Evolutionary conservation across 2,329 filamentous ascomycete species (phyloP), one percentile per base, ranked within the genome.

Genomic region (Elsinoe necatrix): DNA sequence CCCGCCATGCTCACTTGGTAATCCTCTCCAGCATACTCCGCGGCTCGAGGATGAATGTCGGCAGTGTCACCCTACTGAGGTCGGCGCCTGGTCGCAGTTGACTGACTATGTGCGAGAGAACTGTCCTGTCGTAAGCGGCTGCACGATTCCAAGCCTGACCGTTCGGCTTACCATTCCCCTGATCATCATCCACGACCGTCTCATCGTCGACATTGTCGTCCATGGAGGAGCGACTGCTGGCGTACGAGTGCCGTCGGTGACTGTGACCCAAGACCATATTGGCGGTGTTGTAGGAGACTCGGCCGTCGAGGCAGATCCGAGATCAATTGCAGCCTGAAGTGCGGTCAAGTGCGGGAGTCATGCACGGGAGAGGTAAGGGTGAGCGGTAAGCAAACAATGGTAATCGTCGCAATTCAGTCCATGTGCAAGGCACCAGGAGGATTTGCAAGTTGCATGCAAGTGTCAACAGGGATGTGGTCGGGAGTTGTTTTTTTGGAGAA

Each of bases 21-120:
- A 98, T 98, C 65, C 93, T 84, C 75, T 98, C 93, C 65, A 98
- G 77, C 93, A 98, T 98, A 65, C 91, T 96, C 67, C 91, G 85
- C 21, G 93, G 93, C 72, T 98, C 93, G 64, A 98, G 83, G 67
- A 98, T 98, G 71, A 98, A 98, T 48, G 93, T 98, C 39, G 93
- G 93, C 57, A 98, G 78, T 34, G 93, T 92, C 61, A 98, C 91
- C 65, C 92, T 83, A 73, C 90, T 95, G 64, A 98, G 78, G 71
- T 98, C 93, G 66, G 93, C 93, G 62, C 93, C 93, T 11, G 93
- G 93, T 61, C 93, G 87, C 61, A 98, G 80, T 75, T 98, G 93
- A 54, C 91, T 95, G 68, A 98, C 97, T 73, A 98, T 95, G 74
- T 97, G 92, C 59, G 85, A 88, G 64, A 98, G 86, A 67, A 98